Conservation (phyloP, 2,329 filamentous ascomycete genomes). For the Cordyceps pruinosa region DNA sequence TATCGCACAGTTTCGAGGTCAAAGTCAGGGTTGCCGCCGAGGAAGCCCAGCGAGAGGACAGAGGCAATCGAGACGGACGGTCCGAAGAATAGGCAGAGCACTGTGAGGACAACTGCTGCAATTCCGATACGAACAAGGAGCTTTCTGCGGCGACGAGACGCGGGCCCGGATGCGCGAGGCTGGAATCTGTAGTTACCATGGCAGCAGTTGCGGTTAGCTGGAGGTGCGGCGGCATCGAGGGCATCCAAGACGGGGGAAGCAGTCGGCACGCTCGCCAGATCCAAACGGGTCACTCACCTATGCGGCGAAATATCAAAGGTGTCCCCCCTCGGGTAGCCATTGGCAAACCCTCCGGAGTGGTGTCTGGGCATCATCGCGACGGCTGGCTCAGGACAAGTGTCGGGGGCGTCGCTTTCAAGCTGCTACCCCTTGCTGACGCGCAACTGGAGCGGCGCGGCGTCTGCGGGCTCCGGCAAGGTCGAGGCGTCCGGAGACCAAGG, state of each 20-base stretch:
- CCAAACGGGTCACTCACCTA: constrained; percentile 50
- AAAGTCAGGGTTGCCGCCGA: constrained; percentile 60
- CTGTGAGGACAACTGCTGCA: constrained; percentile 48
- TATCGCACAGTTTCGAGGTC: constrained; percentile 94
- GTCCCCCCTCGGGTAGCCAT: constrained; percentile 72
- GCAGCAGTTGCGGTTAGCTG: background rate
- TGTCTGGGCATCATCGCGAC: constrained; percentile 80
- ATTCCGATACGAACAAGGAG: constrained; percentile 62
- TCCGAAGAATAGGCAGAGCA: constrained; percentile 71
- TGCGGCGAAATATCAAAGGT: constrained; percentile 86
- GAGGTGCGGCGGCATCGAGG: background rate
- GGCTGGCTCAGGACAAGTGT: constrained; percentile 12
- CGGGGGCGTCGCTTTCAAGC: background rate
- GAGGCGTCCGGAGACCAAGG: background rate
- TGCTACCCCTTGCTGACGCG: constrained; percentile 12
- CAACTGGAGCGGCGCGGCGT: constrained; percentile 5
- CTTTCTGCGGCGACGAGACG: constrained; percentile 65
- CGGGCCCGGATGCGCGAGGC: constrained; percentile 66
- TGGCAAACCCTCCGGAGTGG: constrained; percentile 65
- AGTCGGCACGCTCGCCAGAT: background rate
- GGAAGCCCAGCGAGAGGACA: constrained; percentile 61
- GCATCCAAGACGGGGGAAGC: background rate
- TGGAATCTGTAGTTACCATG: constrained; percentile 59
- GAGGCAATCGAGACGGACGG: constrained; percentile 56
- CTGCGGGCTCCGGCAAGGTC: background rate